Base-by-base conservation (phyloP, 148 eudicot species). In the Cornus florida region DNA sequence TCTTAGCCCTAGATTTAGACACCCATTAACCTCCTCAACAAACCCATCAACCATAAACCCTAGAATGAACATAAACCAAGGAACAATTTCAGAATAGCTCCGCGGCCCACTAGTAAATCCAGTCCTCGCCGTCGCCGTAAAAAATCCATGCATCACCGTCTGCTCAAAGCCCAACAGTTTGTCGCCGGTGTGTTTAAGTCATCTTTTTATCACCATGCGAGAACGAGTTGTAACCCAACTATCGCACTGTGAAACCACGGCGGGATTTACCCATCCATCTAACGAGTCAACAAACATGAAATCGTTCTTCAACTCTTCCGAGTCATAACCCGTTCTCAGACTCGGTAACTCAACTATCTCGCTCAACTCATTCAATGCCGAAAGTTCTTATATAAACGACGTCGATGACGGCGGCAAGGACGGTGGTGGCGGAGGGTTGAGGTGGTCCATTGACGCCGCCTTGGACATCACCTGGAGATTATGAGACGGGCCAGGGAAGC, bases 391-490 rank as follows among this genome's bases (percentile, higher is more conserved):
- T 23, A 28, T 11, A 1, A 60, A 77, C 16, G 67, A 68, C 28
- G 28, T 28, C 5, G 67, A 53, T 5, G 65, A 22, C n/a, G 38
- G 28, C 28, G 28, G 5, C 4, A 2, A 35, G 4, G 38, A 4
- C 5, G 38, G 38, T 35, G 38, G 38, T 28, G 75, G 16, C 5
- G 78, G 28, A 0, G 75, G 69, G 75, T 32, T 35, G 32, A 81
- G 74, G 50, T 78, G 74, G 41, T 78, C 82, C 87, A 85, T 85
- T 50, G 81, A 17, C 5, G 87, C 87, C 43, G 87, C 87, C 71
- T 85, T 79, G 87, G 57, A 85, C 82, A 75, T 85, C 87, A 60
- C 84, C 83, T 5, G 87, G 78, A 7, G 87, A 76, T 75, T 67
- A 78, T n/a, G 87, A 66, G 80, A 32, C 80, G 32, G 87, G 87